Conservation (phyloP, 345 rosid species). For the Eucalyptus decipiens region DNA sequence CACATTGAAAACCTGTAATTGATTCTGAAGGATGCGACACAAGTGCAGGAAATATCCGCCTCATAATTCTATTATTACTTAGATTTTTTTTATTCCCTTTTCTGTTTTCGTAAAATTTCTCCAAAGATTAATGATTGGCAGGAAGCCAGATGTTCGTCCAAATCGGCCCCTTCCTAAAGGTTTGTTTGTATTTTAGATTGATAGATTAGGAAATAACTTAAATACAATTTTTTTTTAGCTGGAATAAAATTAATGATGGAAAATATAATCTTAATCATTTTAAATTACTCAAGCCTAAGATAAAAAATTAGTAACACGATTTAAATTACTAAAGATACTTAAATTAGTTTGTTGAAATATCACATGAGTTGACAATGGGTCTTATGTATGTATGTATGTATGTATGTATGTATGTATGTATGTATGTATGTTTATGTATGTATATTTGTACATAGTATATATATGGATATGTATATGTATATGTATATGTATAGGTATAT, state of each 20-base stretch:
- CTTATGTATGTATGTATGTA: fast-evolving
- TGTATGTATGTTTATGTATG: too few species aligned
- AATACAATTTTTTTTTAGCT: not conserved
- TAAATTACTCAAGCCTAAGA: not conserved
- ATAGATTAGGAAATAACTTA: not conserved
- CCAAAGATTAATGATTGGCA: too few species aligned
- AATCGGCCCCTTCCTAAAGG: too few species aligned
- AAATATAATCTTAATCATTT: not conserved
- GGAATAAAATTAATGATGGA: not conserved
- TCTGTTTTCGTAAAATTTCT: not conserved
- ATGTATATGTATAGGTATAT: fast-evolving
- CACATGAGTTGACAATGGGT: not conserved
- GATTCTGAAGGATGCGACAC: not conserved
- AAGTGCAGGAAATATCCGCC: too few species aligned
- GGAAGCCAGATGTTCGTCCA: too few species aligned
- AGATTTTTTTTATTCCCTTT: too few species aligned
- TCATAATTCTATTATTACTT: too few species aligned
- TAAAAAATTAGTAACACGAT: not conserved
- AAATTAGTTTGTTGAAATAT: not conserved
- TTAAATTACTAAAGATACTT: not conserved
- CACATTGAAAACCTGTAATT: not conserved
- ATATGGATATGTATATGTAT: fast-evolving
- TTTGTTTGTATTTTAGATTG: not conserved
- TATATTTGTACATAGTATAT: too few species aligned
- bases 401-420: fast-evolving